These are phyloP conservation scores for Paramecium caudatum DNA, from an alignment of 73 alveolate genomes.

Conservation along the genomic window DNA sequence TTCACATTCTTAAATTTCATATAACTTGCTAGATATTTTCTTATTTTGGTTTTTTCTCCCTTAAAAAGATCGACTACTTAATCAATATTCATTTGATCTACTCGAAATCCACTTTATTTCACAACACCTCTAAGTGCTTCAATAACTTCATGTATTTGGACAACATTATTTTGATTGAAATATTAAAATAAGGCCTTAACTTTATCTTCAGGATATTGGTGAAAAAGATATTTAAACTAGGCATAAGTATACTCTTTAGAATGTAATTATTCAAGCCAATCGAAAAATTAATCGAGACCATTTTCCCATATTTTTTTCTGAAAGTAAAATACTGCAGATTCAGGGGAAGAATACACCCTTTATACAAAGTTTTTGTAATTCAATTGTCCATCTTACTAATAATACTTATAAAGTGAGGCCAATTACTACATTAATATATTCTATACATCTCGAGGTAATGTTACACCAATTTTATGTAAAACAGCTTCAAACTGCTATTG, in stretches of 20 bases:
- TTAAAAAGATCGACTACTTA: constrained; percentile 8
- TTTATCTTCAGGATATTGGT: constrained; percentile 55
- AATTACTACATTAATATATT: no score
- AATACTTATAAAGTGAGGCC: background rate
- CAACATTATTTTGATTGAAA: constrained; percentile 28
- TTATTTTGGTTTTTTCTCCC: constrained; percentile 29
- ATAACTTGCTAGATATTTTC: constrained; percentile 8
- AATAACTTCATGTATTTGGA: background rate
- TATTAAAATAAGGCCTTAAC: constrained; percentile 12
- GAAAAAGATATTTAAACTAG: constrained; percentile 7
- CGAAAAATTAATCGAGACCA: background rate
- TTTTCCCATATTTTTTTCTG: constrained; percentile 29
- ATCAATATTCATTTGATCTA: background rate
- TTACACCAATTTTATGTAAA: constrained; percentile 7
- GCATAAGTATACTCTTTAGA: background rate
- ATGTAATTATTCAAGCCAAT: background rate
- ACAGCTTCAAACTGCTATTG: constrained; percentile 26
- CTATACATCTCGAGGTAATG: constrained; percentile 27
- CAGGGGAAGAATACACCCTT: constrained; percentile 3
- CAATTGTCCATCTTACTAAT: background rate
- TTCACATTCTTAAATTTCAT: background rate
- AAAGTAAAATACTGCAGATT: constrained; percentile 26
- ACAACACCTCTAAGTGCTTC: constrained; percentile 60
- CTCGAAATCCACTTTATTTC: background rate
- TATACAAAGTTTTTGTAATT: constrained; percentile 15